Percentiles rank a stretch among this genome's conserved stretches.
These are phyloP conservation scores for Wallacemonas rigidus DNA, from an alignment of 208 protist genomes.

Conservation along the genomic window DNA sequence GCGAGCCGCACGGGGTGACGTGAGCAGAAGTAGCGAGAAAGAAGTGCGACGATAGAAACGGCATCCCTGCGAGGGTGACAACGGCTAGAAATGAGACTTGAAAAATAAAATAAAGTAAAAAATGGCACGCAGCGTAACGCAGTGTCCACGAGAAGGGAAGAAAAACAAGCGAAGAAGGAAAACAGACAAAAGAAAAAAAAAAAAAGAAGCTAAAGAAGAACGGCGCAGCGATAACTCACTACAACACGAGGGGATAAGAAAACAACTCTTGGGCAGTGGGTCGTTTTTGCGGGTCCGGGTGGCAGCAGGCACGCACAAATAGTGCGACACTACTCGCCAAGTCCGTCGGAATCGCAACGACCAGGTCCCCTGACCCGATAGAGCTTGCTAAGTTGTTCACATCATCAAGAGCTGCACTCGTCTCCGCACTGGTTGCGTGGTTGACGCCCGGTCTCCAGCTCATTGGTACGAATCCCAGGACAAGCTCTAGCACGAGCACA, in stretches of 20 bases:
- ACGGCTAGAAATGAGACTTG: not conserved
- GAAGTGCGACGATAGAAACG: too few species aligned
- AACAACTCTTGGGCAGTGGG: constrained; percentile 47
- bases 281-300: constrained; percentile 42
- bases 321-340: constrained; percentile 34
- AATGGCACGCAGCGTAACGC: too few species aligned
- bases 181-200: not conserved
- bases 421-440: too few species aligned
- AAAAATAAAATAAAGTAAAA: not conserved
- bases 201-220: not conserved
- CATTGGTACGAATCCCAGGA: constrained; percentile 56
- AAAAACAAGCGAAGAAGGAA: not conserved
- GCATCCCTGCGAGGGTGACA: not conserved
- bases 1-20: too few species aligned
- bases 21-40: too few species aligned
- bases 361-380: constrained; percentile 45
- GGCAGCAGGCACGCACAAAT: constrained; percentile 58
- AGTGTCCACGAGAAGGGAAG: not conserved
- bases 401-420: not conserved
- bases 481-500: constrained; percentile 54
- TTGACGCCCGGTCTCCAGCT: constrained; percentile 16
- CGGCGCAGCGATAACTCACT: not conserved
- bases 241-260: constrained; percentile 30
- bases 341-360: constrained; percentile 35
- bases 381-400: constrained; percentile 41